Evolutionary conservation across 139 green algal genomes (phyloP), one percentile per base, ranked within the genome.

Genomic region (Volvox reticuliferus): DNA sequence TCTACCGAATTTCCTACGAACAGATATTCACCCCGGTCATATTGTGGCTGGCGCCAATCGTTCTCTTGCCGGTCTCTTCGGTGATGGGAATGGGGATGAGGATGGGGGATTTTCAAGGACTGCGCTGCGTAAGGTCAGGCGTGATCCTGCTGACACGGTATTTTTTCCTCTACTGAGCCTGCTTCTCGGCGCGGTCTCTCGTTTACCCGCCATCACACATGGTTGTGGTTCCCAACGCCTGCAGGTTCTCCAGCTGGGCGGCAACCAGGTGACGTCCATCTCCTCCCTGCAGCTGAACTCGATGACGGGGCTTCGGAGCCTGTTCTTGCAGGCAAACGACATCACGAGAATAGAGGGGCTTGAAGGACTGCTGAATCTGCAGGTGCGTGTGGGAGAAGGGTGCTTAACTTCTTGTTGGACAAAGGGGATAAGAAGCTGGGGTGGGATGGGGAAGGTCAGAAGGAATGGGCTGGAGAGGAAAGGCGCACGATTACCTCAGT

Each of bases 271-370:
- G 65, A 84, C 91, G 35, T 93, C 82, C 35, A 84, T 97, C 62
- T 22, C 73, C 1, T 88, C 89, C 20, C 86, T 96, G 77, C 89
- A 95, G 87, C 93, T 96, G 82, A 75, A 79, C 19, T 80, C 20
- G 26, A 90, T 94, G 24, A 82, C 92, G 62, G 88, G 61, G 18
- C 92, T 96, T 87, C 93, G 94, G 19, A 94, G 83, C 79, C 92
- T 98, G 30, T 92, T 95, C 89, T 91, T 96, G 24, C 87, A 94
- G 50, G 95, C 93, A 85, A 98, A 98, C 91, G 95, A 96, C 80
- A 93, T 98, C 85, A 93, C 88, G 16, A 88, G 92, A 26, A 80
- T 97, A 26, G 95, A 96, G 24, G 95, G 96, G 2, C 88, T 98
- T 62, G 93, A 96, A 12, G 93, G 92, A 26, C 89, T 98, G 63